Conservation (phyloP, 352 stramenopile genomes). For the Phytophthora tentaculata region DNA sequence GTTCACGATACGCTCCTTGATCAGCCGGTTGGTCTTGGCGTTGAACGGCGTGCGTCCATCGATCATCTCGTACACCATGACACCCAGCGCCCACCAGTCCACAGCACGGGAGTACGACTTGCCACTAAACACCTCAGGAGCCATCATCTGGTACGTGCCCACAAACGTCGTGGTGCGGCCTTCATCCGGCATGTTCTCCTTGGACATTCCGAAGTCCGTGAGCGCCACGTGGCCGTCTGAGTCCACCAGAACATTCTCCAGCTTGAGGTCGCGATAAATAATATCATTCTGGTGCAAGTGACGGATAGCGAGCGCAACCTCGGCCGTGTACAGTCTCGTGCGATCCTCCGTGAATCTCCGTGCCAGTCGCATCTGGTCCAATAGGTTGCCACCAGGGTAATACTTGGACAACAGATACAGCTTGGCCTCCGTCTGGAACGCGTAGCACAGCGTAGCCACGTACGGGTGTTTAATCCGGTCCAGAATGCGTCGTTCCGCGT, state of each 20-base stretch:
- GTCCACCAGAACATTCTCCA: slow-evolving; percentile 98
- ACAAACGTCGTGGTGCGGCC: slow-evolving; percentile 90
- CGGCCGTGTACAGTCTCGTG: slow-evolving; percentile 95
- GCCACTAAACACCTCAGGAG: slow-evolving; percentile 88
- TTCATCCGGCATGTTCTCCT: slow-evolving; percentile 95
- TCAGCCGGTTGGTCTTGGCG: slow-evolving; percentile 85
- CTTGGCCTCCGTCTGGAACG: slow-evolving; percentile 91
- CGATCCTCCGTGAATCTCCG: slow-evolving; percentile 94
- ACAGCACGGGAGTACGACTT: slow-evolving; percentile 90
- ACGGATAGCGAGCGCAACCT: slow-evolving; percentile 96
- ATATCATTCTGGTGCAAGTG: slow-evolving; percentile 95
- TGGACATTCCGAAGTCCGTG: slow-evolving; percentile 99
- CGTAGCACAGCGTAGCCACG: slow-evolving; percentile 94
- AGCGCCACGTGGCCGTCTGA: slow-evolving; percentile 95
- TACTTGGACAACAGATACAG: slow-evolving; percentile 95
- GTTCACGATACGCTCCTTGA: slow-evolving; percentile 86
- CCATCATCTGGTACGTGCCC: slow-evolving; percentile 94
- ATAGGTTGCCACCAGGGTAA: slow-evolving; percentile 96
- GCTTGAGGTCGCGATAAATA: slow-evolving; percentile 98
- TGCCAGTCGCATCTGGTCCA: slow-evolving; percentile 91
- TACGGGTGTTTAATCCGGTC: slow-evolving; percentile 96
- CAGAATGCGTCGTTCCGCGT: slow-evolving; percentile 90
- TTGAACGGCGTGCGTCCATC: slow-evolving; percentile 89
- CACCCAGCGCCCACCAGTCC: slow-evolving; percentile 89
- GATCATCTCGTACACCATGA: slow-evolving; percentile 92